Percentiles rank a stretch among this genome's conserved stretches.
phyloP scores from a whole-genome alignment of 2,329 filamentous ascomycete species.

The Rutstroemia sp. region DNA sequence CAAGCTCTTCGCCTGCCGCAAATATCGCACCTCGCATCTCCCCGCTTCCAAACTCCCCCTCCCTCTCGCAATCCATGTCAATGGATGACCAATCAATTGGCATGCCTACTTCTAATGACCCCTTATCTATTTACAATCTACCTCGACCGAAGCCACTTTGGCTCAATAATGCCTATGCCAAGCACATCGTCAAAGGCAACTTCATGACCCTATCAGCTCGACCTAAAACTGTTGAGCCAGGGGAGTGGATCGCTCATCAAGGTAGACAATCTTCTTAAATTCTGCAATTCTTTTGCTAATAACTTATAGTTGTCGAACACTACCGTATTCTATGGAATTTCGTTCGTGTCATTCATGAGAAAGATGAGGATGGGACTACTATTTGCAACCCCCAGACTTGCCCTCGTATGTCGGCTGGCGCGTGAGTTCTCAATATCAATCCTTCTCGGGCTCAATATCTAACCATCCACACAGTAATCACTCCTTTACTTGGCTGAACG shows the following conservation, averaged over 20 bases:
- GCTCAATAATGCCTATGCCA: conserved; percentile 68
- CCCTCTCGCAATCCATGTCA: conserved; percentile 58
- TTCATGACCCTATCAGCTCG: conserved; percentile 93
- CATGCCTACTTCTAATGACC: conserved; percentile 35
- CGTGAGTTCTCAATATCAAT: conserved; percentile 51
- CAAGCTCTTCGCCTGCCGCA: conserved; percentile 41
- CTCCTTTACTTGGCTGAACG: conserved; percentile 94
- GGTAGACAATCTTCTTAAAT: conserved; percentile 44
- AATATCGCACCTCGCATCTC: conserved; percentile 51
- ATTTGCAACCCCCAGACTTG: conserved; percentile 82
- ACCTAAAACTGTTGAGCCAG: conserved; percentile 87
- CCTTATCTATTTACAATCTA: conserved; percentile 54
- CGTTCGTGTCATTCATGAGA: conserved; percentile 80
- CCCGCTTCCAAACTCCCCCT: conserved; percentile 55
- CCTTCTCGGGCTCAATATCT: not conserved
- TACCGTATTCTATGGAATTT: conserved; percentile 85
- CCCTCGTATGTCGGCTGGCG: conserved; percentile 88
- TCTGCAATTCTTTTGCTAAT: conserved; percentile 5
- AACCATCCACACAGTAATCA: conserved; percentile 52
- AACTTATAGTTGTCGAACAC: conserved; percentile 72
- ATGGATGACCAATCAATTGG: conserved; percentile 48
- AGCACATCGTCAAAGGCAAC: conserved; percentile 92
- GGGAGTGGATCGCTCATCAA: conserved; percentile 94
- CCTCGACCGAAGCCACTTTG: conserved; percentile 63
- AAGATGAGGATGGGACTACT: conserved; percentile 67